These are phyloP conservation scores for Hirsutella rhossiliensis DNA, from an alignment of 2,329 filamentous ascomycete species.

Conservation along the genomic window DNA sequence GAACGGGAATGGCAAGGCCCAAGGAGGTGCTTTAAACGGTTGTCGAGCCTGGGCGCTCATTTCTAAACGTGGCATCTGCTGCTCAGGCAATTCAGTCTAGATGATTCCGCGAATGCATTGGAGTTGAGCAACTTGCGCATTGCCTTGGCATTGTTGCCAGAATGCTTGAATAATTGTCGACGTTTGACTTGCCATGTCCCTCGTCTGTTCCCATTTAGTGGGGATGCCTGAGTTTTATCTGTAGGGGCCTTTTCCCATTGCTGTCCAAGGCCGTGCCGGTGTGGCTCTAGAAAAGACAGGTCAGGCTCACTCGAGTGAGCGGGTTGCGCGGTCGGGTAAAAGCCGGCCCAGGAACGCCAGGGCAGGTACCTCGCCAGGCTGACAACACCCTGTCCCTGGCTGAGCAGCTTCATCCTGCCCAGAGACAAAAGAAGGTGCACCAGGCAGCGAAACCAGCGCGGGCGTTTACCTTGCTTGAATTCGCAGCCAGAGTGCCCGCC, in stretches of 20 bases:
- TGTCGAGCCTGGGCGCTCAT: slow-evolving; percentile 22
- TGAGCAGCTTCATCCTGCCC: neutral
- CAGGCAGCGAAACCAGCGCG: neutral
- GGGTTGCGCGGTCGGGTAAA: slow-evolving; percentile 2
- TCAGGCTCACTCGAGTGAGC: neutral
- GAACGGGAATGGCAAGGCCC: slow-evolving; percentile 23
- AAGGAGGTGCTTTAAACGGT: slow-evolving; percentile 22
- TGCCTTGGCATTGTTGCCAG: too few species aligned
- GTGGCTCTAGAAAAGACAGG: too few species aligned
- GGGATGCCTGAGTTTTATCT: too few species aligned
- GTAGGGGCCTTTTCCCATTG: too few species aligned
- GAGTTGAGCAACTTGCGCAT: slow-evolving; percentile 1
- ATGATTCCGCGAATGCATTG: slow-evolving; percentile 17
- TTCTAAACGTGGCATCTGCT: slow-evolving; percentile 27
- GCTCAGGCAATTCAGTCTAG: slow-evolving; percentile 9
- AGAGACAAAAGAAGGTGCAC: neutral
- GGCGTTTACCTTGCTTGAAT: neutral
- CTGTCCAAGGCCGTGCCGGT: too few species aligned
- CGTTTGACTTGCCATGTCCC: too few species aligned
- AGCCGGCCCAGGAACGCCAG: neutral
- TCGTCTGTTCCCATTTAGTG: too few species aligned
- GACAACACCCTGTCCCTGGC: neutral
- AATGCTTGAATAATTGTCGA: too few species aligned
- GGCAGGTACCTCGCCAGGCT: neutral
- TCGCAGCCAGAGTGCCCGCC: slow-evolving; percentile 11